Base-by-base conservation (phyloP, 495 filamentous ascomycete genomes). In the Lepraria neglecta region DNA sequence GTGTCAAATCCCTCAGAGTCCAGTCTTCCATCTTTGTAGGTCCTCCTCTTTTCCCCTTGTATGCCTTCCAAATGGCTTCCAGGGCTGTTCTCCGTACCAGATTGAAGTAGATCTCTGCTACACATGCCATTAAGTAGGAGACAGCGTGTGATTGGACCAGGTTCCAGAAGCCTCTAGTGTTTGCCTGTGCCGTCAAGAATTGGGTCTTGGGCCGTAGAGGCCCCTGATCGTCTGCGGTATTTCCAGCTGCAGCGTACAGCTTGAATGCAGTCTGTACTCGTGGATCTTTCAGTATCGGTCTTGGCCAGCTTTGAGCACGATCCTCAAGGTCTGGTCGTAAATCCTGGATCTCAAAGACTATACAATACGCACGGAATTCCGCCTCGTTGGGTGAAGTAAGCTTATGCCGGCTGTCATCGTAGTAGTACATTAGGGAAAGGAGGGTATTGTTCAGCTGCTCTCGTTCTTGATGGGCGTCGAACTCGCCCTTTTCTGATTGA, bases 61-160 rank as follows among this genome's bases (percentile, higher is more conserved):
- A 85, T 6, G 73, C 78, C 56, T 76, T 79, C 74, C 75, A 81
- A 11, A 97, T 81, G 3, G 85, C 81, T 59, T 85, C 84, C 48
- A 97, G 78, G 6, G 91, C 86, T 21, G 79, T 84, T 61, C 87
- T 85, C 24, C 94, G 89, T 28, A 97, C 77, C 17, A 83, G 76
- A 56, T 86, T 88, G 74, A 97, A 97, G 65, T 91, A 89, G 17
- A 92, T 86, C 69, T 97, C 92, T 3, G 92, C 91, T 44, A 96
- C 86, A 70, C 92, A 97, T 6, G 88, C 92, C 87, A 95, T 92
- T 21, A 92, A 80, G 72, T 96, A 97, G 0, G 92, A 90, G 2
- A 91, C 83, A 55, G 78, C 73, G 2, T 80, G 79, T 11, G 87
- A 85, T 57, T 83, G 78, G 45, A 97, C 75, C 43, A 94, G 77